Base-by-base conservation (phyloP, 2,329 filamentous ascomycete species). In the Fusarium sp. region DNA sequence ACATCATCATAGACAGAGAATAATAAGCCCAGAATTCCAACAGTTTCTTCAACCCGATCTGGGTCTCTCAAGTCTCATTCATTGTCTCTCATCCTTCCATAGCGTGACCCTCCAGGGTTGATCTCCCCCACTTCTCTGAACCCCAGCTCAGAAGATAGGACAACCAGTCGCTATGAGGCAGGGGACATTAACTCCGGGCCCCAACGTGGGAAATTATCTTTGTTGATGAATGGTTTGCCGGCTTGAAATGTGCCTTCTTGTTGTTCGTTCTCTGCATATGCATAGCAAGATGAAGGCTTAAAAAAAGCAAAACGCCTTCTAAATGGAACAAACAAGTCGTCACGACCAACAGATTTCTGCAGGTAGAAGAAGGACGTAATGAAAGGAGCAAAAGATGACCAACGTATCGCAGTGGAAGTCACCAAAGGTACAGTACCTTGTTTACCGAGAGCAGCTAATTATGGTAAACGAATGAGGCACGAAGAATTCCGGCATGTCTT, bases 161-260 rank as follows among this genome's bases (percentile, higher is more conserved):
- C 45, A 38, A 14, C 72, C 72, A 74, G 74, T 74, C 31, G 36
- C 20, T 38, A 40, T 14, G 36, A 11, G 31, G 17, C 39, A 11
- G 31, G 17, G 9, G n/a, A 56, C 39, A 18, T 42, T 52, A 45
- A 54, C 36, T 69, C 49, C n/a, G 24, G 67, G 56, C 68, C 56
- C 65, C 68, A 70, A 63, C 63, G 39, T 66, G 70, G 68, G 72
- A 74, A 74, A 74, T 74, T 74, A 68, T 70, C 68, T 74, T 56
- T 66, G 40, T 44, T 62, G 51, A 66, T 56, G 55, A 50, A 38
- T 45, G 31, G 48, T 44, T 58, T 45, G 60, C 51, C 28, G 18
- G 31, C 58, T 53, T 63, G 26, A 39, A 44, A 39, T 36, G 36
- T 22, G 22, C 48, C 53, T 10, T 38, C 7, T 60, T 28, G 40